Evolutionary conservation across 495 filamentous ascomycete genomes (phyloP).

Genomic region (Thozetella sp.): DNA sequence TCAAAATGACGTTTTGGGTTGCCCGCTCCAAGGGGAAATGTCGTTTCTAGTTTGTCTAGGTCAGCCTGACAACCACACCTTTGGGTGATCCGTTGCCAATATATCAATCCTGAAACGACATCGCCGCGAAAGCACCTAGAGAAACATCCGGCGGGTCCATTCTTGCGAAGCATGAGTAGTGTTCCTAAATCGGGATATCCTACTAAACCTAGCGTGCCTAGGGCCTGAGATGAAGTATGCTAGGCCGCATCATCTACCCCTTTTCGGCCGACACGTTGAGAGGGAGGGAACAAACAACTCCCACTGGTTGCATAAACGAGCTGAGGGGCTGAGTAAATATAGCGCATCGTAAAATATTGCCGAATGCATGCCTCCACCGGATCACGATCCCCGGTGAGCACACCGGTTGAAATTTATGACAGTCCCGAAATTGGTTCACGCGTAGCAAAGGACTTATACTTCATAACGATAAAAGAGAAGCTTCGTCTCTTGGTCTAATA

Average conservation of each 20-base stretch:
- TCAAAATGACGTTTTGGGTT: too few relatives aligned
- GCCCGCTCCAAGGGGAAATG: too few relatives aligned
- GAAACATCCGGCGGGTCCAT: neutral
- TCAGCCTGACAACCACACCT: too few relatives aligned
- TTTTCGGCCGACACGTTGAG: neutral
- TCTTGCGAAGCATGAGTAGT: neutral
- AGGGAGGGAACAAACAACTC: neutral
- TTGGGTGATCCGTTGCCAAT: too few relatives aligned
- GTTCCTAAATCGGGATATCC: neutral
- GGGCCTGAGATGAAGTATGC: neutral
- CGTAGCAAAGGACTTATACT: neutral
- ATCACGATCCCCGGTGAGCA: too few relatives aligned
- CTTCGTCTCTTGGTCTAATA: neutral
- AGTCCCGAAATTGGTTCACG: neutral
- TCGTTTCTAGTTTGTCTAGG: too few relatives aligned
- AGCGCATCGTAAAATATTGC: neutral
- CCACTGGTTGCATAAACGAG: neutral
- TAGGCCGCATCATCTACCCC: neutral
- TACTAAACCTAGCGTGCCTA: neutral
- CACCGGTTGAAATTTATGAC: neutral
- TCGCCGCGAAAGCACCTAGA: neutral
- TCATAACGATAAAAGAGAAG: neutral
- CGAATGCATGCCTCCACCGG: too few relatives aligned
- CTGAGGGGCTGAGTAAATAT: neutral
- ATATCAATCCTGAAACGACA: too few relatives aligned